phyloP scores from a whole-genome alignment of 176 grass and related monocot species.

The Paspalum vaginatum region DNA sequence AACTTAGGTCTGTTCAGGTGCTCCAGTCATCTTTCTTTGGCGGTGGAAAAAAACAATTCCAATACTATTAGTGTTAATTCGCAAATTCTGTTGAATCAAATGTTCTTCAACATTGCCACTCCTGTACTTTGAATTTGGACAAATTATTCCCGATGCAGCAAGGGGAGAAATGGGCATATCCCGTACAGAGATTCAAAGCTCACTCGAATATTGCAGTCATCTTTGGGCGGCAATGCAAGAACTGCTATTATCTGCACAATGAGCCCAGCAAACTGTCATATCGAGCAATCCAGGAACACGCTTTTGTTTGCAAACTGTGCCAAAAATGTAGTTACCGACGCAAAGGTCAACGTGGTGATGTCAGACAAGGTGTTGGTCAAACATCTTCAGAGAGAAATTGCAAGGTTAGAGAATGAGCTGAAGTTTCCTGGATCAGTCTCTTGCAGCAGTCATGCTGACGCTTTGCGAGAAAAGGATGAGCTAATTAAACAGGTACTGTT shows the following conservation, averaged over 20 bases:
- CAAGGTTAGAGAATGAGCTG: slow-evolving; percentile 71
- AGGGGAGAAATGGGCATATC: slow-evolving; percentile 78
- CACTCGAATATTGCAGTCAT: slow-evolving; percentile 84
- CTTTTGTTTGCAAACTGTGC: slow-evolving; percentile 90
- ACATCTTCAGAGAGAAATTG: slow-evolving; percentile 81
- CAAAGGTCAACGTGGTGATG: slow-evolving; percentile 85
- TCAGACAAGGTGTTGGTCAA: slow-evolving; percentile 89
- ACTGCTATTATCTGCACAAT: slow-evolving; percentile 95
- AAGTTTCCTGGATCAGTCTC: slow-evolving; percentile 54
- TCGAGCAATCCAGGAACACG: slow-evolving; percentile 88
- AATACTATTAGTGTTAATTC: not conserved
- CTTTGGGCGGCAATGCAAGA: slow-evolving; percentile 83
- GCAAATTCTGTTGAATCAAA: not conserved
- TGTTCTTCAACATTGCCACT: not conserved
- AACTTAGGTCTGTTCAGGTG: slow-evolving; percentile 68
- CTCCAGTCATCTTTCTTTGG: slow-evolving; percentile 13
- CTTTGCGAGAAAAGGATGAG: slow-evolving; percentile 72
- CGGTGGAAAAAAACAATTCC: not conserved
- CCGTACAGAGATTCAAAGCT: slow-evolving; percentile 95
- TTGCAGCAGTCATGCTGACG: slow-evolving; percentile 53
- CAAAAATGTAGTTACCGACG: slow-evolving; percentile 74
- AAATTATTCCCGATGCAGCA: slow-evolving; percentile 49
- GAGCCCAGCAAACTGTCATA: slow-evolving; percentile 76
- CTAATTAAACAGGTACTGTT: slow-evolving; percentile 72
- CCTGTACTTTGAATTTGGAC: not conserved